These are phyloP conservation scores for Jackrogersella multiformis DNA, from an alignment of 495 filamentous ascomycete genomes.

Conservation along the genomic window DNA sequence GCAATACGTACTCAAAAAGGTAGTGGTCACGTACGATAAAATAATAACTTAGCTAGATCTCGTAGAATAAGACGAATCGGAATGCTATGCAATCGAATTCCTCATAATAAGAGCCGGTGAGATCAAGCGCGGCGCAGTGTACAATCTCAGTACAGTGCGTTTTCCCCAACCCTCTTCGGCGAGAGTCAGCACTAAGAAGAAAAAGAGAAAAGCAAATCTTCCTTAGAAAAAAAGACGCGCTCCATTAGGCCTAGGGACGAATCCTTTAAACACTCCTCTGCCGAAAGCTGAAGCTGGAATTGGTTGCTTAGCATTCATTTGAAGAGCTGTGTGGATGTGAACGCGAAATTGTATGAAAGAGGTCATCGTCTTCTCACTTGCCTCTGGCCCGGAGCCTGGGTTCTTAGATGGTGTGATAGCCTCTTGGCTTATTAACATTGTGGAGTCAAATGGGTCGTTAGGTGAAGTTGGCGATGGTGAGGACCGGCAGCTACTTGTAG, in stretches of 20 bases:
- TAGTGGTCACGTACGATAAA: not conserved
- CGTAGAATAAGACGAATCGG: not conserved
- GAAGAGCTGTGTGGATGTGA: not conserved
- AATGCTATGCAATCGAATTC: not conserved
- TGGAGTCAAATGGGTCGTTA: too few relatives aligned
- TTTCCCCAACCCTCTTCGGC: not conserved
- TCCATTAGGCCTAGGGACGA: not conserved
- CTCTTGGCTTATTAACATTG: not conserved
- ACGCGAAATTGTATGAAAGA: too few relatives aligned
- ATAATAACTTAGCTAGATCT: not conserved
- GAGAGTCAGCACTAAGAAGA: constrained; percentile 3
- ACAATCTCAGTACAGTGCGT: not conserved
- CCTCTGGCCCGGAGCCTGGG: not conserved
- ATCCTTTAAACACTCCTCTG: not conserved
- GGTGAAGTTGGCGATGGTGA: not conserved
- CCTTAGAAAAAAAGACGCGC: not conserved
- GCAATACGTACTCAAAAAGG: not conserved
- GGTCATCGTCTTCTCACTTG: too few relatives aligned
- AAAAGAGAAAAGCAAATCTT: not conserved
- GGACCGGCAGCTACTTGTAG: too few relatives aligned
- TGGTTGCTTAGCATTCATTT: not conserved
- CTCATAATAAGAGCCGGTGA: not conserved
- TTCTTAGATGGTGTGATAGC: not conserved
- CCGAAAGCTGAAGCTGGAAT: not conserved
- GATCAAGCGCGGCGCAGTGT: not conserved